Conservation (phyloP, 164 flowering plant species). For the Chloranthus sessilifolius region DNA sequence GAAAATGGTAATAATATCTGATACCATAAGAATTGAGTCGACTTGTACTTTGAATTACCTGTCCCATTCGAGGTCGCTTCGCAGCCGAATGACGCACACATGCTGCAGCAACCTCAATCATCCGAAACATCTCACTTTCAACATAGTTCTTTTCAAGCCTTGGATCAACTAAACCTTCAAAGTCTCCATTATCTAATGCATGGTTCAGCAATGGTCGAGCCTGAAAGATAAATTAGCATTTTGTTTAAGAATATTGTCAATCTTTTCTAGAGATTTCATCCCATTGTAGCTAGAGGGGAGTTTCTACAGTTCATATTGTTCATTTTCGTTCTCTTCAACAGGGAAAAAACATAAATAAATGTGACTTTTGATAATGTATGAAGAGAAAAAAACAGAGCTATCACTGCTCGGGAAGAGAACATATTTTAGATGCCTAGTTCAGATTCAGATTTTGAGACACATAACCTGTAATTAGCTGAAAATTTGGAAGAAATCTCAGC, state of each 20-base stretch:
- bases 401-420: too few species aligned
- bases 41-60: constrained; percentile 32
- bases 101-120: constrained; percentile 83
- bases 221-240: constrained; percentile 28
- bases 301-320: background rate
- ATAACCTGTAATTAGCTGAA: too few species aligned
- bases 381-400: too few species aligned
- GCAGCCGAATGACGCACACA: constrained; percentile 86
- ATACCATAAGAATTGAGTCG: background rate
- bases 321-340: background rate
- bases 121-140: constrained; percentile 56
- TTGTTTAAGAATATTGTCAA: too few species aligned
- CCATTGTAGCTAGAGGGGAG: background rate
- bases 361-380: too few species aligned
- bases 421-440: too few species aligned
- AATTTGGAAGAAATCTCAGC: too few species aligned
- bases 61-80: constrained; percentile 85
- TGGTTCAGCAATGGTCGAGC: constrained; percentile 80
- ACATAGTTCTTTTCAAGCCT: constrained; percentile 57
- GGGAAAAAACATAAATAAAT: too few species aligned
- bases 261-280: background rate
- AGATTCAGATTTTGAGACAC: too few species aligned
- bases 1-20: background rate
- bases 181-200: constrained; percentile 48
- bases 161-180: constrained; percentile 59